Evolutionary conservation across 1,139 yeast species (phyloP).

Genomic region (Yamadazyma pseudoaaseri): DNA sequence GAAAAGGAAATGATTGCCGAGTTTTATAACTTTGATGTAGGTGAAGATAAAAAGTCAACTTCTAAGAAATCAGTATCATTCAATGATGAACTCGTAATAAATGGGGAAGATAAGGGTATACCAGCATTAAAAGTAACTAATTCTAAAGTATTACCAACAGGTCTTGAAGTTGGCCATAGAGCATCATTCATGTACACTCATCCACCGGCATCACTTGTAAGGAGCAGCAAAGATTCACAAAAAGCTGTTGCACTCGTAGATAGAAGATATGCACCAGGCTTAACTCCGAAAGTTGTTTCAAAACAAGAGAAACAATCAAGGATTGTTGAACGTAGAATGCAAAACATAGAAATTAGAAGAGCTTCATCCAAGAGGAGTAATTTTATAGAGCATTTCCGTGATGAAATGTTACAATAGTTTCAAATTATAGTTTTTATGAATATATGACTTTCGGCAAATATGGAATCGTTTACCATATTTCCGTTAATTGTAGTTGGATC

Average conservation of each 20-base stretch:
- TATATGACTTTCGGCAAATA: no score
- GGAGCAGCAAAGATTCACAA: slow-evolving; percentile 22
- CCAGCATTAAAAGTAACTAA: background rate
- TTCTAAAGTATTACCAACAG: slow-evolving; percentile 39
- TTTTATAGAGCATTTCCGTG: slow-evolving; percentile 39
- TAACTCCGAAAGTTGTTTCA: slow-evolving; percentile 27
- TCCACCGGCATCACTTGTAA: slow-evolving; percentile 19
- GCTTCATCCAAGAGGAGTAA: slow-evolving; percentile 29
- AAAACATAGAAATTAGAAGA: slow-evolving; percentile 25
- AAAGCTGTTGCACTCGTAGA: slow-evolving; percentile 41
- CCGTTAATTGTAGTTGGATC: no score
- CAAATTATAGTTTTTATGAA: background rate
- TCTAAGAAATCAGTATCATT: slow-evolving; percentile 12
- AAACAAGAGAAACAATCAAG: slow-evolving; percentile 36
- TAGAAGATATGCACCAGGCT: slow-evolving; percentile 41
- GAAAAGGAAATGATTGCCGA: slow-evolving; percentile 39
- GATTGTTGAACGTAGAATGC: slow-evolving; percentile 23
- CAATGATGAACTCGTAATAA: slow-evolving; percentile 16
- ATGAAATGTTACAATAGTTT: slow-evolving; percentile 25
- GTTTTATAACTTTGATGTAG: slow-evolving; percentile 42
- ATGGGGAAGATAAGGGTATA: background rate
- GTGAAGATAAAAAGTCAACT: slow-evolving; percentile 12
- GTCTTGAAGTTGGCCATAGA: slow-evolving; percentile 49
- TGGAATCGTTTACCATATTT: no score
- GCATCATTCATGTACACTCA: slow-evolving; percentile 44